Evolutionary conservation across 306 rosid genomes (phyloP).

Genomic region (Carpinus fangiana): DNA sequence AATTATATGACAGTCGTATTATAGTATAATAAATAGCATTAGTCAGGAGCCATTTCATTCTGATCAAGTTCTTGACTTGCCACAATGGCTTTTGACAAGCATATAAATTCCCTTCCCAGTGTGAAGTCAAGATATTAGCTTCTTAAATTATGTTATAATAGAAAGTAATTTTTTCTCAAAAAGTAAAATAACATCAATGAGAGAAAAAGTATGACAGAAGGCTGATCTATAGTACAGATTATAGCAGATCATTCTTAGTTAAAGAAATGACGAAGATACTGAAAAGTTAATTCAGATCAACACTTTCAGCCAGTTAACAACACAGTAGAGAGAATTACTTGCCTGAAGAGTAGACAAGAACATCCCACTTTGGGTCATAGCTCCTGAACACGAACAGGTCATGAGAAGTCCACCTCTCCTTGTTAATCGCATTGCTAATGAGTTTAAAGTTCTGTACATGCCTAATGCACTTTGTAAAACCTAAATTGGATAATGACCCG

Average conservation of each 20-base stretch:
- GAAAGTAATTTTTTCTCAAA: neutral
- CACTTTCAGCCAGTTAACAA: neutral
- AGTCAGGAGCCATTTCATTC: neutral
- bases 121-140: neutral
- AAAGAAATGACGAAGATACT: neutral
- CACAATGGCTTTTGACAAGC: neutral
- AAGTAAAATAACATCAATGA: neutral
- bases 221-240: neutral
- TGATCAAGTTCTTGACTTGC: neutral
- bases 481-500: constrained; percentile 40
- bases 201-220: neutral
- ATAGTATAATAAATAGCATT: no score
- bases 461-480: constrained; percentile 78
- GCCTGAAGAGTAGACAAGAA: constrained; percentile 82
- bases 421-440: constrained; percentile 84
- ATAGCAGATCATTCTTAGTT: neutral
- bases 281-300: neutral
- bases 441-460: constrained; percentile 85
- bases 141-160: neutral
- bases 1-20: no score
- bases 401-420: constrained; percentile 86
- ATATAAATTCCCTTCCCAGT: neutral
- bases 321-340: constrained; percentile 17
- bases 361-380: constrained; percentile 81
- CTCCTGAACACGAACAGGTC: constrained; percentile 97